Evolutionary conservation across 1,284 basidiomycete genomes (phyloP).

Genomic region (Puccinia horiana): DNA sequence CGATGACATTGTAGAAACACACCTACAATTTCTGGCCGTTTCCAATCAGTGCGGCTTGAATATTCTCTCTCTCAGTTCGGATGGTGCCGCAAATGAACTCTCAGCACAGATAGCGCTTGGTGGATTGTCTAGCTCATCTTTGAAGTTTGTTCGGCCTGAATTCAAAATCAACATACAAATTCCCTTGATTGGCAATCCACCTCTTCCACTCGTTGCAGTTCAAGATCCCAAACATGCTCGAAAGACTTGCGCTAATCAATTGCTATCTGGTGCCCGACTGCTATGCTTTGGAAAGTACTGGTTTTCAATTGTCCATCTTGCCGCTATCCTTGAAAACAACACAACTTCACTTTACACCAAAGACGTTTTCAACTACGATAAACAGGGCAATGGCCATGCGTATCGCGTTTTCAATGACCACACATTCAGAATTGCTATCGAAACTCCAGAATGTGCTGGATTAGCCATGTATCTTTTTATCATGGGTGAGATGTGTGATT

Average conservation of each 20-base stretch:
- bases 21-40: not conserved
- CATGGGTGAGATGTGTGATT: not conserved
- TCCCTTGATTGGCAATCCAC: not conserved
- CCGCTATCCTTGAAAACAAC: not conserved
- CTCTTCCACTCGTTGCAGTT: not conserved
- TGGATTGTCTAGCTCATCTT: not conserved
- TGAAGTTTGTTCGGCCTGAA: not conserved
- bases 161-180: not conserved
- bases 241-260: not conserved
- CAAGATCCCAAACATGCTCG: not conserved
- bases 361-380: not conserved
- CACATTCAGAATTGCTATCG: not conserved
- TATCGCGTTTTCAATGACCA: not conserved
- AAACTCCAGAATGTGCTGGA: not conserved
- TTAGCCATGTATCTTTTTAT: not conserved
- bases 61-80: not conserved
- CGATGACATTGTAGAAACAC: not conserved
- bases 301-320: not conserved
- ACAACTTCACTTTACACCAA: not conserved
- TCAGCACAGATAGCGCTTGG: not conserved
- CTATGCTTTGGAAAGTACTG: not conserved
- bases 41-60: not conserved
- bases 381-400: not conserved
- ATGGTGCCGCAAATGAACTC: not conserved
- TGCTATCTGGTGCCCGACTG: not conserved